phyloP scores from a whole-genome alignment of 208 protist species.

The Trypanosomatidae sp. region DNA sequence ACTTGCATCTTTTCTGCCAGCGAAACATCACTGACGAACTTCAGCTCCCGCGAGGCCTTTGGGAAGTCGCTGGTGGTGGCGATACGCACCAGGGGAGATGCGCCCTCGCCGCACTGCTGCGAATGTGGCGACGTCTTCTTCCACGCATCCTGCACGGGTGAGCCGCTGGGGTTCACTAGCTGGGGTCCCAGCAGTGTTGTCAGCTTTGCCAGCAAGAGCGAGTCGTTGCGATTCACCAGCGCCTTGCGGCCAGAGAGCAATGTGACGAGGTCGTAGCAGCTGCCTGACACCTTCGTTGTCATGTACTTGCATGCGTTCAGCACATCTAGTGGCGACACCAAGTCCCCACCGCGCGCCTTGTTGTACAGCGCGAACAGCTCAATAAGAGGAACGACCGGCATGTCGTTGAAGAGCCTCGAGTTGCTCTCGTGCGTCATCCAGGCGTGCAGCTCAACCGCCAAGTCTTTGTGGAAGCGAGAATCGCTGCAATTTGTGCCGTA shows the following conservation, averaged over 20 bases:
- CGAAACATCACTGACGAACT: constrained; percentile 63
- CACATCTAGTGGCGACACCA: constrained; percentile 81
- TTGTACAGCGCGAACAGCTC: constrained; percentile 89
- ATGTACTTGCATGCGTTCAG: constrained; percentile 59
- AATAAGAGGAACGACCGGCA: constrained; percentile 77
- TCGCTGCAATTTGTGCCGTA: constrained; percentile 20
- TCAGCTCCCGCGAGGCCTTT: constrained; percentile 23
- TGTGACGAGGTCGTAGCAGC: constrained; percentile 54
- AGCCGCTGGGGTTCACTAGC: constrained; percentile 26
- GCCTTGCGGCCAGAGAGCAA: constrained; percentile 71
- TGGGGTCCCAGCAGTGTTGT: constrained; percentile 53
- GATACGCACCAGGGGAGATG: constrained; percentile 16
- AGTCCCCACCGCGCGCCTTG: constrained; percentile 71
- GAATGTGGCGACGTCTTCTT: neutral
- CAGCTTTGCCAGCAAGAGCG: constrained; percentile 56
- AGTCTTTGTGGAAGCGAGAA: constrained; percentile 51
- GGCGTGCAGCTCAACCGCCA: constrained; percentile 71
- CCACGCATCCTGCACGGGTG: constrained; percentile 18
- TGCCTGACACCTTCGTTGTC: constrained; percentile 30
- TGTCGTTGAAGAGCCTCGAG: constrained; percentile 60
- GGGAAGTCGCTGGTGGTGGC: constrained; percentile 44
- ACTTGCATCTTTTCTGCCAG: constrained; percentile 60
- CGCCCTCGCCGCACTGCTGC: constrained; percentile 1
- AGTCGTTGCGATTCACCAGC: constrained; percentile 64
- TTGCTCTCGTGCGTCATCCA: constrained; percentile 87